Conservation (phyloP, 176 grass and related monocot genomes). For the Cenchrus purpureus region DNA sequence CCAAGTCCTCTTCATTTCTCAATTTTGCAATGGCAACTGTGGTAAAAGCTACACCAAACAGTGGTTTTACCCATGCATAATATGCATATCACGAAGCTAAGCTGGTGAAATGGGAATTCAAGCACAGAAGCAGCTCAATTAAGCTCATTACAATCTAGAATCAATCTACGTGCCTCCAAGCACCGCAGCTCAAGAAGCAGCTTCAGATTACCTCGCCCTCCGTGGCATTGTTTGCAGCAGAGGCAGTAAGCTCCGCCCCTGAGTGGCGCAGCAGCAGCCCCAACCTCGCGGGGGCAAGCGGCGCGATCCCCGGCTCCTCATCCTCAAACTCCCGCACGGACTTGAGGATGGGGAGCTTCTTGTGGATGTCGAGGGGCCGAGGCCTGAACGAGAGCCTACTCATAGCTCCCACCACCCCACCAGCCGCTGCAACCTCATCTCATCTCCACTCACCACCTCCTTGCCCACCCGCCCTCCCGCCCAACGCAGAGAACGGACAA, state of each 20-base stretch:
- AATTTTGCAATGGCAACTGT: neutral
- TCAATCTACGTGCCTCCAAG: neutral
- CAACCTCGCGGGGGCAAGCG: conserved; percentile 34
- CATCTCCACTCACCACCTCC: conserved; percentile 45
- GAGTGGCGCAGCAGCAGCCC: conserved; percentile 52
- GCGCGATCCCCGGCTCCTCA: conserved; percentile 52
- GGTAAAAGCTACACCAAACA: conserved; percentile 1
- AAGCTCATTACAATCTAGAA: neutral
- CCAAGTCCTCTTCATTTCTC: conserved; percentile 12
- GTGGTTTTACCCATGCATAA: neutral
- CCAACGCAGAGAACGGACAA: conserved; percentile 1
- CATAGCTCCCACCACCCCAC: conserved; percentile 59
- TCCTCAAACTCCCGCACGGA: conserved; percentile 91
- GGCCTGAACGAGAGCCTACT: conserved; percentile 95
- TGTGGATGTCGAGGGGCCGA: conserved; percentile 98
- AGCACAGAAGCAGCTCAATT: conserved; percentile 28
- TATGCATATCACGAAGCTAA: neutral
- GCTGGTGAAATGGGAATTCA: conserved; percentile 1
- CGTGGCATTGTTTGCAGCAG: conserved; percentile 33
- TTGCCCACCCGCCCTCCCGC: neutral
- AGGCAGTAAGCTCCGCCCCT: conserved; percentile 45
- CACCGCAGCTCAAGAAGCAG: neutral
- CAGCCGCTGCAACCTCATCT: conserved; percentile 43
- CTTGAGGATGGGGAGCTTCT: conserved; percentile 93
- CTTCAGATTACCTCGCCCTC: conserved; percentile 44